Evolutionary conservation across 352 stramenopile genomes (phyloP), one percentile per base, ranked within the genome.

Genomic region (Phytophthora megakarya): DNA sequence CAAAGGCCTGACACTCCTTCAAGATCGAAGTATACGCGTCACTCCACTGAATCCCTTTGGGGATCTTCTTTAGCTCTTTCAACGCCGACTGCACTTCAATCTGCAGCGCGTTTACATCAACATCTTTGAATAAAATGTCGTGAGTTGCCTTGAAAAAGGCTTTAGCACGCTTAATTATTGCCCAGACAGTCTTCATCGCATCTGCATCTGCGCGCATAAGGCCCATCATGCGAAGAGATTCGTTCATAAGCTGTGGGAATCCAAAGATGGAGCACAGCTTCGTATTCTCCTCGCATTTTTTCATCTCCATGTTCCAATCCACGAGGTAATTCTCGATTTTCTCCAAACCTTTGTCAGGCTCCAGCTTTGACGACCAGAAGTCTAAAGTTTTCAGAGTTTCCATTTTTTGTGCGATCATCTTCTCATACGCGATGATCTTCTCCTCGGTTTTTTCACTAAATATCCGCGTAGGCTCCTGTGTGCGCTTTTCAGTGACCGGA

Each of bases 211-310:
- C 72, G 19, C 79, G 81, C 85, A 98, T 98, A 12, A 93, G 67
- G 5, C 84, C 83, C 74, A 98, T 92, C 72, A 97, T 93, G 16
- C 80, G 69, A 25, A 89, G 66, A 10, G 92, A 92, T 51, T 93
- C 80, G 67, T 97, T 90, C 73, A 98, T 98, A 13, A 97, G 75
- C 40, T 97, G 90, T 9, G 95, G 91, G 56, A 98, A 98, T 2
- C 96, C 95, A 71, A 99, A 99, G 28, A 98, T 95, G 15, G 75
- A 77, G 69, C 93, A 98, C 19, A 98, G 50, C 45, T 97, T 84
- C 5, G 80, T 87, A 63, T 97, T 98, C 53, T 97, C 89, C 30
- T 97, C 92, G 39, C 97, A 88, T 42, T 90, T 89, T 43, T 92
- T 89, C 77, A 89, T 93, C 62, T 98, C 95, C 49, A 89, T 89